Percentiles rank a stretch among this genome's conserved stretches.
Evolutionary conservation across 140 eudicot species (phyloP).

Genomic region (Cichorium intybus): DNA sequence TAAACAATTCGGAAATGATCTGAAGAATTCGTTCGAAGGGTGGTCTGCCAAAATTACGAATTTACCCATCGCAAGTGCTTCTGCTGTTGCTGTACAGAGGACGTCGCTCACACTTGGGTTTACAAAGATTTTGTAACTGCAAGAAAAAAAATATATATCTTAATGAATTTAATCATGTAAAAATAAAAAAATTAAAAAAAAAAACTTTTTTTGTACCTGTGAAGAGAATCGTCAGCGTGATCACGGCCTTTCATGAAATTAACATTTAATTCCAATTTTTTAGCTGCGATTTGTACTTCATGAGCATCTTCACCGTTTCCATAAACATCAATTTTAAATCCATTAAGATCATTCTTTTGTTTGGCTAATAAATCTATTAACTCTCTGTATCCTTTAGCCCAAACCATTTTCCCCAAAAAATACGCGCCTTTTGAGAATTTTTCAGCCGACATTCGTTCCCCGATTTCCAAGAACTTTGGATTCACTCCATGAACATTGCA

Average conservation of each 20-base stretch:
- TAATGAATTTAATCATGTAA: background rate
- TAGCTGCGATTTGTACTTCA: constrained; percentile 83
- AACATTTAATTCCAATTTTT: constrained; percentile 63
- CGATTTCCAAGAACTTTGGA: constrained; percentile 82
- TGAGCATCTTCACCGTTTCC: constrained; percentile 95
- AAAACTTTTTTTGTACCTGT: constrained; percentile 42
- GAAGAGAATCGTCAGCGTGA: constrained; percentile 94
- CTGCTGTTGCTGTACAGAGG: constrained; percentile 96
- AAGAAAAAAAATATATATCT: background rate
- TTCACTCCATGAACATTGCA: constrained; percentile 99
- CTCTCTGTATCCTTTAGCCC: constrained; percentile 94
- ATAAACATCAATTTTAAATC: constrained; percentile 76
- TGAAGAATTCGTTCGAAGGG: constrained; percentile 89
- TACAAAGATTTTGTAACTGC: constrained; percentile 89
- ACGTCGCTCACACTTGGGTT: constrained; percentile 97
- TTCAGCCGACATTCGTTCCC: constrained; percentile 73
- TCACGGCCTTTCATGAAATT: constrained; percentile 93
- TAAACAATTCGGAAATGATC: constrained; percentile 85
- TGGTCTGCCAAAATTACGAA: constrained; percentile 92
- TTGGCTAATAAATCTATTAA: constrained; percentile 77
- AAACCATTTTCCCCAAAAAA: constrained; percentile 94
- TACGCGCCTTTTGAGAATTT: constrained; percentile 89
- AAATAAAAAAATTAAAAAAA: background rate
- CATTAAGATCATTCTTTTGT: constrained; percentile 75
- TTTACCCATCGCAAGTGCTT: constrained; percentile 97